Evolutionary conservation across 2,329 filamentous ascomycete species (phyloP), one percentile per base, ranked within the genome.

Genomic region (Aschersonia sp.): DNA sequence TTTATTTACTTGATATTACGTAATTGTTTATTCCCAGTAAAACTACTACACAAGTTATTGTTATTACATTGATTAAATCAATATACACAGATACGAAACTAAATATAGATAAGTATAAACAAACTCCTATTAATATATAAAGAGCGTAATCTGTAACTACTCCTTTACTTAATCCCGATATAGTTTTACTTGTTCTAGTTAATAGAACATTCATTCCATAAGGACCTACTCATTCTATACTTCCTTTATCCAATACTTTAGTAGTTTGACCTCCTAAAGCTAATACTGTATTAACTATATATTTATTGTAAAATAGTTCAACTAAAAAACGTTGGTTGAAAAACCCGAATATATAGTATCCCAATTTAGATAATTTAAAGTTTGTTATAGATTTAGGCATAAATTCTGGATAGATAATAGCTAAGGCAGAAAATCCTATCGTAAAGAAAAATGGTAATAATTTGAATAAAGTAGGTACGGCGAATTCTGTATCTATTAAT

Each of bases 51-150:
- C 35, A 38, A 6, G 35, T 38, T 38, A 38, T 38, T 38, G 35
- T 38, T 38, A 38, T 38, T 6, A 40, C 20, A 46, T 28, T 46
- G 20, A 40, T 40, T 46, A 40, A 40, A 10, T 46, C 35, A 30
- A 40, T 28, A 40, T 40, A 46, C 30, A 46, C 32, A 29, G 9
- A 46, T 29, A 46, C n/a, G 20, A 46, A 46, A 46, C 20, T 48
- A 44, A 48, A 48, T 48, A 44, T 20, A 4, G 46, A 7, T 44
- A 48, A 44, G 42, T 44, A 48, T 28, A 48, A 48, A 48, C 41
- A 40, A 35, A 48, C 40, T 30, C 46, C 46, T 44, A 44, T 38
- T 48, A 38, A 38, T 38, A 38, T 38, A 38, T 38, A 38, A 38
- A 38, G 35, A 12, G 35, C 35, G 12, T 38, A 38, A 38, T 38